Percentiles rank a stretch among this genome's conserved stretches.
These are phyloP conservation scores for Nicotiana paniculata DNA, from an alignment of 257 asterid genomes.

Conservation along the genomic window DNA sequence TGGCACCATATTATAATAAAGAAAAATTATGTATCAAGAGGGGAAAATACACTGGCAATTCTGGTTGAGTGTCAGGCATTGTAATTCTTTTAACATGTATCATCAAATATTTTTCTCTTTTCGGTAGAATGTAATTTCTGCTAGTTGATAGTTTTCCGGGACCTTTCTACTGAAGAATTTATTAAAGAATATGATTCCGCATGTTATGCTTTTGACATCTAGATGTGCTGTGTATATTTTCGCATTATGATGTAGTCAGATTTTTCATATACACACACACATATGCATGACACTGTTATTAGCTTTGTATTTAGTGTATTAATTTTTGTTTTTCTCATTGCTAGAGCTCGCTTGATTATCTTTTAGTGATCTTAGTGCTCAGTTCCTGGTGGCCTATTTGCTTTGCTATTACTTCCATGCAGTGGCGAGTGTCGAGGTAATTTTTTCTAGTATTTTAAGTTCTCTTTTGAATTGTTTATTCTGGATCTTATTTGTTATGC, in stretches of 20 bases:
- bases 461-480: not conserved
- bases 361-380: conserved; percentile 51
- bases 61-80: not conserved
- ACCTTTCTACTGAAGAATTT: not conserved
- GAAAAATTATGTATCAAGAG: not conserved
- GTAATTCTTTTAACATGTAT: not conserved
- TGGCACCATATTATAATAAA: not conserved
- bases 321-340: conserved; percentile 19
- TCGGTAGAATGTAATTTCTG: not conserved
- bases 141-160: not conserved
- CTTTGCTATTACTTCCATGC: conserved; percentile 31
- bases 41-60: not conserved
- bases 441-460: not conserved
- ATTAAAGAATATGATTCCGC: not conserved
- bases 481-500: not conserved
- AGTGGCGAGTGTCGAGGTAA: conserved; percentile 31
- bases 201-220: not conserved
- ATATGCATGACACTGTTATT: not conserved
- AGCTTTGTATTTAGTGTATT: not conserved
- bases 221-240: not conserved
- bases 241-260: not conserved
- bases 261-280: not conserved
- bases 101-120: not conserved
- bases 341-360: conserved; percentile 78
- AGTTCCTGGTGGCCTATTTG: conserved; percentile 31